phyloP scores from a whole-genome alignment of 352 stramenopile genomes.

The Phytophthora melonis region DNA sequence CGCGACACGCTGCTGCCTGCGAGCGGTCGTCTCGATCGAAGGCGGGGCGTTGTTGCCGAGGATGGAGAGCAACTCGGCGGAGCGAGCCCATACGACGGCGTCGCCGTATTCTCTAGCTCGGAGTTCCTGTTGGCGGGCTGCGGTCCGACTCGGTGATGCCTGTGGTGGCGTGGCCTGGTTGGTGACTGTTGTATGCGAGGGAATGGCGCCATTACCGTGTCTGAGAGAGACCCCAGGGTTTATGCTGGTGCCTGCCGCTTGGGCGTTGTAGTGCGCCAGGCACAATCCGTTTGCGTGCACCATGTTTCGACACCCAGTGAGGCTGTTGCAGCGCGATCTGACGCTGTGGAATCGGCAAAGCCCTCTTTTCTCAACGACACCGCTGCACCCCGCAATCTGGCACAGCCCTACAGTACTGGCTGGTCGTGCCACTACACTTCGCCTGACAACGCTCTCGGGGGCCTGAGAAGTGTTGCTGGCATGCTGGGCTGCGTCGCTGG shows the following conservation, averaged over 20 bases:
- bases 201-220: not conserved
- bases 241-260: not conserved
- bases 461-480: not conserved
- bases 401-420: not conserved
- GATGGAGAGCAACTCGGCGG: constrained; percentile 13
- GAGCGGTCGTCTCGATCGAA: constrained; percentile 9
- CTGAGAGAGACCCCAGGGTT: not conserved
- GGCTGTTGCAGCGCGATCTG: constrained; percentile 6
- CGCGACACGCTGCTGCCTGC: constrained; percentile 11
- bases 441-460: not conserved
- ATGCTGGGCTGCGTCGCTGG: not conserved
- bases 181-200: not conserved
- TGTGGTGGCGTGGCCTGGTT: not conserved
- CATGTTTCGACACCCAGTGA: constrained; percentile 3
- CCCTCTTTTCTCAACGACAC: not conserved
- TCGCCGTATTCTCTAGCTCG: constrained; percentile 19
- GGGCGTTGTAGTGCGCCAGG: constrained; percentile 8
- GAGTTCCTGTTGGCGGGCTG: constrained; percentile 12
- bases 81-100: not conserved
- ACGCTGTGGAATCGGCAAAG: constrained; percentile 14
- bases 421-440: not conserved
- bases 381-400: not conserved
- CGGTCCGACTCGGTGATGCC: not conserved
- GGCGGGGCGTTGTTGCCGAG: not conserved
- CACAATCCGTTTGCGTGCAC: constrained; percentile 5